Percentiles rank a stretch among this genome's conserved stretches.
Evolutionary conservation across 495 filamentous ascomycete genomes (phyloP).

Genomic region (Lasiosphaeria miniovina): DNA sequence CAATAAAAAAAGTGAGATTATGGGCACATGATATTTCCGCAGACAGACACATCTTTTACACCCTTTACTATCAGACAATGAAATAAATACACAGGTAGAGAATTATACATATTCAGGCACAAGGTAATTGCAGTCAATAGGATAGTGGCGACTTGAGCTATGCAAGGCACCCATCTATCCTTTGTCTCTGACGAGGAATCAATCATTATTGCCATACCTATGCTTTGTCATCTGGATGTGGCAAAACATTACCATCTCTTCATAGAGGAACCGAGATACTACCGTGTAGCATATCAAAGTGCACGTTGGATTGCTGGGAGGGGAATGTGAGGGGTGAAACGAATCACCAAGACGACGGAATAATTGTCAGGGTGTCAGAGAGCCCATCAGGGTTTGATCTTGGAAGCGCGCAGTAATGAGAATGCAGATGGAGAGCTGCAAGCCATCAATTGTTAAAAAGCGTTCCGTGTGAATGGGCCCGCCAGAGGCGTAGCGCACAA

Average conservation of each 20-base stretch:
- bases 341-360: constrained; percentile 53
- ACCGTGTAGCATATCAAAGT: neutral
- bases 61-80: no score
- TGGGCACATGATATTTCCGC: no score
- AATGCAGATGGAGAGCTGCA: constrained; percentile 51
- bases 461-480: constrained; percentile 32
- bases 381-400: constrained; percentile 51
- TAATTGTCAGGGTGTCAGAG: constrained; percentile 55
- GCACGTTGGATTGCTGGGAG: neutral
- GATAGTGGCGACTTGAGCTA: no score
- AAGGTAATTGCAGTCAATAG: neutral
- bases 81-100: no score
- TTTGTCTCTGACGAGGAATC: no score
- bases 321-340: constrained; percentile 55
- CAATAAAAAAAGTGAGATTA: neutral
- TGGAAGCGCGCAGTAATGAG: constrained; percentile 52
- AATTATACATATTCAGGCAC: no score
- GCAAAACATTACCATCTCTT: no score
- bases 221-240: no score
- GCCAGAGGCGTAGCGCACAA: no score
- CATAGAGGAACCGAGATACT: neutral
- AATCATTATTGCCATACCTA: no score
- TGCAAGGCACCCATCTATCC: no score
- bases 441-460: constrained; percentile 54
- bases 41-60: no score